phyloP scores from a whole-genome alignment of 2,329 filamentous ascomycete genomes.

The Fusarium goolgardi region DNA sequence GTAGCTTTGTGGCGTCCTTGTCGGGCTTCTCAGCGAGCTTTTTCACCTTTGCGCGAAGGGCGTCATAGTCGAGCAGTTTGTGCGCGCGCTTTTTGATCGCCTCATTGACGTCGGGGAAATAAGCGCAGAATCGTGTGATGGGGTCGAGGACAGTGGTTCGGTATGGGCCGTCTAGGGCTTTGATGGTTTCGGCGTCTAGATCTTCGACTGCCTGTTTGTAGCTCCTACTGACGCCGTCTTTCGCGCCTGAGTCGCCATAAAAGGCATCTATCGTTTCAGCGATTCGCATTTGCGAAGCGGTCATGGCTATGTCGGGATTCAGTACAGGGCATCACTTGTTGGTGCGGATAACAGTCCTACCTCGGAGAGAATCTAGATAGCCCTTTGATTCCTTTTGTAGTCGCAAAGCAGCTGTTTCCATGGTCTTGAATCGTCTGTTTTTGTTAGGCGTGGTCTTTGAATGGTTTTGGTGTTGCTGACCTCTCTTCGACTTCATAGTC shows the following conservation, averaged over 20 bases:
- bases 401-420: conserved; percentile 92
- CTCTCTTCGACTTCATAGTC: conserved; percentile 98
- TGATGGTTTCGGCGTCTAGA: conserved; percentile 97
- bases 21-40: conserved; percentile 97
- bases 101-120: conserved; percentile 99
- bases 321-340: conserved; percentile 14
- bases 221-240: conserved; percentile 92
- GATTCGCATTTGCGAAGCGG: conserved; percentile 98
- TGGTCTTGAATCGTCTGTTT: conserved; percentile 89
- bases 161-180: conserved; percentile 96
- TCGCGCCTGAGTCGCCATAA: conserved; percentile 94
- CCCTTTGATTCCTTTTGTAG: conserved; percentile 98
- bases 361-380: conserved; percentile 94
- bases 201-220: conserved; percentile 99
- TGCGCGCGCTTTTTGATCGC: conserved; percentile 99
- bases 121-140: conserved; percentile 95
- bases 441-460: conserved; percentile 37
- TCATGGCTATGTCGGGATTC: conserved; percentile 78
- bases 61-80: conserved; percentile 98
- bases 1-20: conserved; percentile 97
- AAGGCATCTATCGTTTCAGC: conserved; percentile 99
- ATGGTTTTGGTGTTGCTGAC: conserved; percentile 55
- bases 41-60: conserved; percentile 95
- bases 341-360: conserved; percentile 55
- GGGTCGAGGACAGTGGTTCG: conserved; percentile 94